These are phyloP conservation scores for Phenoliferia sp. DNA, from an alignment of 1,284 basidiomycete genomes.

Conservation along the genomic window DNA sequence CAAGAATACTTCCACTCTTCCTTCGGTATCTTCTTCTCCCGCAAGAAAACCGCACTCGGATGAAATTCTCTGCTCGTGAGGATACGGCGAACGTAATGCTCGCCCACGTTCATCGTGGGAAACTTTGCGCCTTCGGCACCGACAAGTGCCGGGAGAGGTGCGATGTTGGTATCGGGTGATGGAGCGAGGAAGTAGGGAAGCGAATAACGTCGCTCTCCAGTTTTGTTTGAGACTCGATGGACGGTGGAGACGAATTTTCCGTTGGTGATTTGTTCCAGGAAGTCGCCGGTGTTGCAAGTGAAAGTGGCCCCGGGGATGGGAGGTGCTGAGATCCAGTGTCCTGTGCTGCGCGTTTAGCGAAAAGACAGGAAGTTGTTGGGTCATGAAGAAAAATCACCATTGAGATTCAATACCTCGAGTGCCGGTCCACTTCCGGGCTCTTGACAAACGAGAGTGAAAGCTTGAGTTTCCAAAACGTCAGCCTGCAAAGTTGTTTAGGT, in stretches of 20 bases:
- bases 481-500: not conserved
- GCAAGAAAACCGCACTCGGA: not conserved
- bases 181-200: constrained; percentile 6
- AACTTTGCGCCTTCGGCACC: not conserved
- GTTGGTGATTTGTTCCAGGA: not conserved
- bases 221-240: constrained; percentile 3
- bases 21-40: not conserved
- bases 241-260: not conserved
- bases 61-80: not conserved
- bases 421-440: not conserved
- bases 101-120: not conserved
- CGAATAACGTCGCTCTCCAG: not conserved
- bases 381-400: not conserved
- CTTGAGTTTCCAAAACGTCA: not conserved
- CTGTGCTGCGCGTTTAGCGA: not conserved
- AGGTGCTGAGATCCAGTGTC: not conserved
- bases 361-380: not conserved
- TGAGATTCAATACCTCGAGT: constrained; percentile 9
- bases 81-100: constrained; percentile 3
- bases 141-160: not conserved
- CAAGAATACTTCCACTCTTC: not conserved
- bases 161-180: not conserved
- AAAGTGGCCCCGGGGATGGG: not conserved
- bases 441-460: constrained; percentile 7
- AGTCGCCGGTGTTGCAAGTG: constrained; percentile 6